Evolutionary conservation across 2,329 filamentous ascomycete species (phyloP).

Genomic region (Fusarium mexicanum): DNA sequence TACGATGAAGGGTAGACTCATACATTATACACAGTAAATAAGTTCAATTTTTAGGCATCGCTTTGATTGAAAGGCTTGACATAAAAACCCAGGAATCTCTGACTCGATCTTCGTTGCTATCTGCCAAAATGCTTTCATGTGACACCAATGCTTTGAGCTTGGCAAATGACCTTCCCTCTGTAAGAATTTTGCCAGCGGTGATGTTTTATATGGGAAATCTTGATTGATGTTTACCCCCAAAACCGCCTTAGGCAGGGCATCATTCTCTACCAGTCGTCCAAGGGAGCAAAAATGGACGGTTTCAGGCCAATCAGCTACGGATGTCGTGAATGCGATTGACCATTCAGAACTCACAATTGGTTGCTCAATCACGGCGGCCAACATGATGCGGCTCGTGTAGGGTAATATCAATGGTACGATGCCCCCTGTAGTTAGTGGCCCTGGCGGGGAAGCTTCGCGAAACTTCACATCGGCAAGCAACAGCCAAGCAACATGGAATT

Average conservation of each 20-base stretch:
- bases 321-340: neutral
- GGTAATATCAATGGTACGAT: neutral
- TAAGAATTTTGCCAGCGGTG: accelerated
- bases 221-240: neutral
- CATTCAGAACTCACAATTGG: neutral
- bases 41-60: no score
- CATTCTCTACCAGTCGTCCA: neutral
- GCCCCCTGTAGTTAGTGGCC: neutral
- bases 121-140: accelerated
- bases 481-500: neutral
- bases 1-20: accelerated
- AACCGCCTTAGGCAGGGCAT: accelerated
- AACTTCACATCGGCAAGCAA: neutral
- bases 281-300: neutral
- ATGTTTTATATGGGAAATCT: no score
- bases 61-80: neutral
- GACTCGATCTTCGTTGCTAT: neutral
- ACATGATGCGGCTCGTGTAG: neutral
- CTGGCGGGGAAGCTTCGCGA: conserved; percentile 25
- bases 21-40: accelerated
- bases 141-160: neutral
- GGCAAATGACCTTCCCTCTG: accelerated
- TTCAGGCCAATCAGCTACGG: neutral
- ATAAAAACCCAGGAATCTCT: no score
- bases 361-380: neutral